These are phyloP conservation scores for Kingdonia uniflora DNA, from an alignment of 164 flowering plant genomes.

Conservation along the genomic window DNA sequence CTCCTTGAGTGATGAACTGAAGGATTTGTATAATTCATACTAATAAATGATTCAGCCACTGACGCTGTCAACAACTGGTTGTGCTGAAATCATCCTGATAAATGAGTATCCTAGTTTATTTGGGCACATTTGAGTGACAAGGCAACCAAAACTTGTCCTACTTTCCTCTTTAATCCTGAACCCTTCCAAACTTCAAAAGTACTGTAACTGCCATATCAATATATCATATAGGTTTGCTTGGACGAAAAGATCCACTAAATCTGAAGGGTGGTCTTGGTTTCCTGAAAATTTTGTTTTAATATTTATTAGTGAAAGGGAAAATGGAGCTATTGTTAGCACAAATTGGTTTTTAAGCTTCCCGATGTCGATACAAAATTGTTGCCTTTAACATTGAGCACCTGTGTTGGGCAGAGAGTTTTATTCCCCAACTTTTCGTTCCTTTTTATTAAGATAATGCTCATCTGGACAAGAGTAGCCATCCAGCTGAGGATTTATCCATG, in stretches of 20 bases:
- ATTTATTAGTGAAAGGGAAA: conserved; percentile 54
- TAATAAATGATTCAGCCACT: conserved; percentile 28
- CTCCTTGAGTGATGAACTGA: conserved; percentile 25
- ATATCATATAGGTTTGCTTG: conserved; percentile 64
- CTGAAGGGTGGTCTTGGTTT: conserved; percentile 31
- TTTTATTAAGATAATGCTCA: conserved; percentile 58
- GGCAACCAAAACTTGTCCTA: conserved; percentile 62
- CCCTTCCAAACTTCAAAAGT: conserved; percentile 72
- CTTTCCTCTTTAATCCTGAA: conserved; percentile 67
- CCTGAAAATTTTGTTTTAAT: conserved; percentile 51
- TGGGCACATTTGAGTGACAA: conserved; percentile 71
- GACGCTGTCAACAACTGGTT: conserved; percentile 49
- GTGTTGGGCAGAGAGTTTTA: conserved; percentile 34
- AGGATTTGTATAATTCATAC: conserved; percentile 27
- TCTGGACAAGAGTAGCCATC: conserved; percentile 25
- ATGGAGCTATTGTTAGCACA: conserved; percentile 68
- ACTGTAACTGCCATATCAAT: conserved; percentile 83
- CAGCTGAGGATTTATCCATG: conserved; percentile 65
- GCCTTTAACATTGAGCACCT: conserved; percentile 28
- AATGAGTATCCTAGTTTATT: conserved; percentile 23
- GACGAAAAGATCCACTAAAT: conserved; percentile 57
- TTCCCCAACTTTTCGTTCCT: conserved; percentile 32
- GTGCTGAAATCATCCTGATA: conserved; percentile 34
- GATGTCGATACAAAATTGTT: conserved; percentile 31
- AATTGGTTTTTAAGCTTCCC: conserved; percentile 74